Conservation (phyloP, 257 asterid species). For the Solanum sitiens region DNA sequence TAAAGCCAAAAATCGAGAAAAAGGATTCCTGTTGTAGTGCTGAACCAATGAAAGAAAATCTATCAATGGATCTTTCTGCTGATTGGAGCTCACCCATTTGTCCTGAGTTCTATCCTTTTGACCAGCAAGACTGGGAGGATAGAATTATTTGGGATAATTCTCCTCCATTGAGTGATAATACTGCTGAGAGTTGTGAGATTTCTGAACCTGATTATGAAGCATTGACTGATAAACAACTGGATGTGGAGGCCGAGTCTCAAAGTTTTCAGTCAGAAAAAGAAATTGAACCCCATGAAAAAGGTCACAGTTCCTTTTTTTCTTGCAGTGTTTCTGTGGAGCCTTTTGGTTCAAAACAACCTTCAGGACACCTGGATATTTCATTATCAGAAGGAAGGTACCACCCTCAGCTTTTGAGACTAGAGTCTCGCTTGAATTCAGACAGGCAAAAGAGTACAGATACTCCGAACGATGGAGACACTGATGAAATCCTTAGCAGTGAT, state of each 20-base stretch:
- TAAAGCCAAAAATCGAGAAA: constrained; percentile 20
- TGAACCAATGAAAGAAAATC: constrained; percentile 55
- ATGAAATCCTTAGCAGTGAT: constrained; percentile 30
- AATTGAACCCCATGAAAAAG: constrained; percentile 28
- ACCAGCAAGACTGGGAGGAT: constrained; percentile 97
- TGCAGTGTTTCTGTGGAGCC: constrained; percentile 46
- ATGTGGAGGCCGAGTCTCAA: constrained; percentile 20
- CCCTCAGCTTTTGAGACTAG: constrained; percentile 85
- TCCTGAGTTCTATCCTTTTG: constrained; percentile 61
- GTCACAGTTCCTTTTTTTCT: constrained; percentile 21
- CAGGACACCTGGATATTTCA: constrained; percentile 13
- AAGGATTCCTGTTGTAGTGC: constrained; percentile 54
- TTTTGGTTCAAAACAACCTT: constrained; percentile 37
- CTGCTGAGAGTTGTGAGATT: constrained; percentile 69
- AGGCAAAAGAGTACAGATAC: constrained; percentile 18
- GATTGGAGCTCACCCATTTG: constrained; percentile 35
- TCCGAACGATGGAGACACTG: constrained; percentile 32
- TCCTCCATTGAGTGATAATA: constrained; percentile 36
- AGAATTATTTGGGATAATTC: constrained; percentile 80
- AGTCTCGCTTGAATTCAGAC: constrained; percentile 42
- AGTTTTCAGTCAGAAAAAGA: constrained; percentile 20
- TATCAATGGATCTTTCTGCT: constrained; percentile 17
- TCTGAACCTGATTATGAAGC: constrained; percentile 78
- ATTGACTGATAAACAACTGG: constrained; percentile 33
- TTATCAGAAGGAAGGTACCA: constrained; percentile 29